Base-by-base conservation (phyloP, 768 basidiomycete genomes). In the Phanerochaete sordida region DNA sequence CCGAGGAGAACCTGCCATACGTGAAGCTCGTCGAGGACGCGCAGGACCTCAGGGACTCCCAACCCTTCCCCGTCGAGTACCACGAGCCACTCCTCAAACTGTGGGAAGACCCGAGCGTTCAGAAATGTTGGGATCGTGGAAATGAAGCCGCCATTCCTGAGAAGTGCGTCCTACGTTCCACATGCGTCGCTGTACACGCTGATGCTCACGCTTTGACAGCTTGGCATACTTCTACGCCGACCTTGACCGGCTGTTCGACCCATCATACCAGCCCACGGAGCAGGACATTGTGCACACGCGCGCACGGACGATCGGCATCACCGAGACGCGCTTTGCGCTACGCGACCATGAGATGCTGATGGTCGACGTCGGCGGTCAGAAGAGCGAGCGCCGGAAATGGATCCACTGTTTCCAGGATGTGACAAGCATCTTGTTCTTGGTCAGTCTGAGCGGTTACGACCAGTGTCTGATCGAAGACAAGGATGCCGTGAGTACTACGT, bases 331-430 rank as follows among this genome's bases (percentile, higher is more conserved):
- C 19, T 96, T 97, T 75, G 77, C 79, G 46, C 79, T 95, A 57
- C 79, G 82, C 64, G 89, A 88, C 45, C 87, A 92, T 59, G 87
- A 91, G 65, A 87, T 94, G 86, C 79, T 93, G 57, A 92, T 98
- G 88, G 90, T 97, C 58, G 95, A 97, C 68, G 95, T 91, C 35
- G 90, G 90, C 28, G 95, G 95, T 6, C 95, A 97, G 77, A 93
- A 95, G 80, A 92, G 88, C 72, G 94, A 95, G 71, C 77, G 94
- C 61, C 80, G 92, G 73, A 95, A 95, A 72, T 95, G 93, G 93
- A 94, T 94, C 66, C 93, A 94, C 68, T 93, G 91, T 70, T 95
- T 95, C 77, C 92, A 95, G 75, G 91, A 95, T 68, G 94, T 96
- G 55, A 95, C 93, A 3, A 90, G 90, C 63, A 95, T 98, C 56